Base-by-base conservation (phyloP, 176 grass and related monocot species). In the Triticum dicoccoides region DNA sequence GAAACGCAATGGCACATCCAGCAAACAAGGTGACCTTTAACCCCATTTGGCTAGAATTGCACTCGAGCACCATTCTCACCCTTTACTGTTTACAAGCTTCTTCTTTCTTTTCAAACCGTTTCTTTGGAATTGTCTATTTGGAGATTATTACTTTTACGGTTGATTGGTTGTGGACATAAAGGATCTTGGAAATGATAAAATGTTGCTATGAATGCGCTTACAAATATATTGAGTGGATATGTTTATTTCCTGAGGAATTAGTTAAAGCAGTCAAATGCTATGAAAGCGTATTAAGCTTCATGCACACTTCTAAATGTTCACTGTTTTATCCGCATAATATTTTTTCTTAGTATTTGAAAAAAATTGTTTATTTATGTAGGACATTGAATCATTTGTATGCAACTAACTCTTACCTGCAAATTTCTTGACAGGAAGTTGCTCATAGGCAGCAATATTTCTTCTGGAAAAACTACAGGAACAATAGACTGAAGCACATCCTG, bases 391-490 rank as follows among this genome's bases (percentile, higher is more conserved):
- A 59, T 25, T 14, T 67, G 61, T 81, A 38, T 51, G 73, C 38
- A 73, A 82, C 47, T 61, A 68, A 90, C 29, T 15, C 74, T 83
- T 81, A 30, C 25, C 17, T 66, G 35, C 73, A 78, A 61, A 69
- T 87, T 88, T 8, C 87, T 94, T 78, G 17, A 84, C 89, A 99
- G 97, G 97, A 99, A 77, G 59, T 99, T 91, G 94, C 97, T 88
- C 97, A 99, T 82, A 88, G 94, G 78, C 90, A 96, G 79, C 92
- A 99, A 67, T 96, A 96, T 86, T 99, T 96, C 73, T 99, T 91
- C 52, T 99, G 97, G 97, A 99, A 99, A 82, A 99, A 99, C 72
- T 99, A 96, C 37, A 96, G 94, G 89, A 99, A 99, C 87, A 96
- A 94, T 83, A 96, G 94, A 65, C 35, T 96, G 88, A 99, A 96